Base-by-base conservation (phyloP, 306 rosid genomes). In the Arachis stenosperma region DNA sequence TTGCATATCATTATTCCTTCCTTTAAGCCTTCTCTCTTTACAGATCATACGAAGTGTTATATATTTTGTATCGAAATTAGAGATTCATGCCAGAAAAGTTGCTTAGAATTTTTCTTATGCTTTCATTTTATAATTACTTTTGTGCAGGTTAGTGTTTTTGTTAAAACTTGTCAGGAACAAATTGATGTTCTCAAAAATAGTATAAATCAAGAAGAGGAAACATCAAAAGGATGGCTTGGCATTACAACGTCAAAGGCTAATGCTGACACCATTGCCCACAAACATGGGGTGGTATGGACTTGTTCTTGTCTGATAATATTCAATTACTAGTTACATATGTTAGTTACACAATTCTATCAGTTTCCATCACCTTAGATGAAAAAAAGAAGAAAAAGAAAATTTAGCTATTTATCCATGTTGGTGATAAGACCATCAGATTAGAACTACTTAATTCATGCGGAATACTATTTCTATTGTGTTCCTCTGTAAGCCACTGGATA, bases 201-300 rank as follows among this genome's bases (percentile, higher is more conserved):
- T 68, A 91, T 94, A 56, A 86, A 83, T 73, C 82, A 83, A 72
- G 98, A 84, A 8, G 96, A 88, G 74, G 83, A 67, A 70, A 82
- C 61, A 73, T 80, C 99, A 15, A 94, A 88, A 80, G 92, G 96
- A 42, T 94, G 99, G 99, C 93, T 90, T 75, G 92, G 95, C 70
- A 82, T 84, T 58, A 44, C 76, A 75, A 59, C 70, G 10, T 83
- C 88, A 56, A 86, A 80, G 81, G 76, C 96, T 64, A 94, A 90
- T 75, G 97, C 84, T 1, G 98, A 94, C 79, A 91, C 87, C 9
- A 79, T 88, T 65, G 96, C 97, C 36, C 98, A 94, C 91, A 94
- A 94, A 84, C 99, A 94, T 83, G 99, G 99, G 48, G 99, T 94
- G 99, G 99, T 94, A 85, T 50, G 96, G 65, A 75, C 75, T 56